Percentiles rank a stretch among this genome's conserved stretches.
These are phyloP conservation scores for Mucor sp. DNA, from an alignment of 371 early-diverging fungal species.

Conservation along the genomic window DNA sequence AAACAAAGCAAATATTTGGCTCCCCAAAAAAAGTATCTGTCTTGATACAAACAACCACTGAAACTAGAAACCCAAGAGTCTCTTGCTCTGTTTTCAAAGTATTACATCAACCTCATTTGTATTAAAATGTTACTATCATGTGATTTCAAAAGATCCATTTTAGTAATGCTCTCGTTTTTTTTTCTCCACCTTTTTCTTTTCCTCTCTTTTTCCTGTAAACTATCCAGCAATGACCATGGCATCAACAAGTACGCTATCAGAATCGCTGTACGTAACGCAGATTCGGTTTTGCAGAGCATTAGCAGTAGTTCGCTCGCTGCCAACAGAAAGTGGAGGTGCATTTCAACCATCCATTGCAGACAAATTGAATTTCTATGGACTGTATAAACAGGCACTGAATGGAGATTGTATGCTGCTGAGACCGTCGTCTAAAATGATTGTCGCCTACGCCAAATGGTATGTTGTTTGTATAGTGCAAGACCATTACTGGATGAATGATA, in stretches of 20 bases:
- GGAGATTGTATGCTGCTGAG: slow-evolving; percentile 66
- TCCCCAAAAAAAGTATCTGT: background rate
- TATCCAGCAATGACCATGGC: background rate
- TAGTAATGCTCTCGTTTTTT: too few species aligned
- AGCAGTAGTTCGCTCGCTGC: slow-evolving; percentile 28
- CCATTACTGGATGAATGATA: background rate
- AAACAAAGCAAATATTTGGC: background rate
- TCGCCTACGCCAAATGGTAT: slow-evolving; percentile 40
- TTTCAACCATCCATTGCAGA: slow-evolving; percentile 65
- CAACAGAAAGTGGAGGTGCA: slow-evolving; percentile 14
- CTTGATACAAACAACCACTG: background rate
- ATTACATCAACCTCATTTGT: background rate
- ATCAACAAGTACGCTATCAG: background rate
- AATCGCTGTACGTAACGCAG: slow-evolving; percentile 17
- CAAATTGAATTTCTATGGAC: slow-evolving; percentile 69
- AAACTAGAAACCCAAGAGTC: background rate
- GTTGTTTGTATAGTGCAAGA: background rate
- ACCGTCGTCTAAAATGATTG: slow-evolving; percentile 30
- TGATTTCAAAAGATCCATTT: background rate
- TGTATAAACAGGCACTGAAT: slow-evolving; percentile 76
- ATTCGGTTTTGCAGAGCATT: slow-evolving; percentile 34
- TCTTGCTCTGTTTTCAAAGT: background rate
- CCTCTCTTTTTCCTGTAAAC: background rate
- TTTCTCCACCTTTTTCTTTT: background rate
- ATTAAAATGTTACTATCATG: background rate